Conservation (phyloP, 225 moss, liverwort and hornwort genomes). For the Sphagnum contortum region DNA sequence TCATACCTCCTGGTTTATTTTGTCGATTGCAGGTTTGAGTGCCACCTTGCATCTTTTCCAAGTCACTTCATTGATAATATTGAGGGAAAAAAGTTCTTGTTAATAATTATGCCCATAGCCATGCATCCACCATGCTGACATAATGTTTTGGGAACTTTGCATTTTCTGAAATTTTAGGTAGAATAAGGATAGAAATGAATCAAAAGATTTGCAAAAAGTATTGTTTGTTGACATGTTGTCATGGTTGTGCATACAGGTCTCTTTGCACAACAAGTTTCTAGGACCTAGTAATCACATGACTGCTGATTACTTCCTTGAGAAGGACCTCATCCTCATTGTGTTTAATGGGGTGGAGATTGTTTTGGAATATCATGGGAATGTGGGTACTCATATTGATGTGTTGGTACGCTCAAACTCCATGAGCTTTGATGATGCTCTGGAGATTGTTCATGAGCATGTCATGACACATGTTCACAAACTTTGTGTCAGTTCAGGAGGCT, state of each 20-base stretch:
- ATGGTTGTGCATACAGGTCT: neutral
- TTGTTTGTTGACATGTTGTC: too few species aligned
- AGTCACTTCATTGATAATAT: too few species aligned
- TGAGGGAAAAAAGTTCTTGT: too few species aligned
- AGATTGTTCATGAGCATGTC: slow-evolving; percentile 1
- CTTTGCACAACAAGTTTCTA: neutral
- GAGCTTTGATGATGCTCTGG: neutral
- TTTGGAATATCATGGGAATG: neutral
- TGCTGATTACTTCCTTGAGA: neutral
- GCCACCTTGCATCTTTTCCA: neutral
- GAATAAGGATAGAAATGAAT: too few species aligned
- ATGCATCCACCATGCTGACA: too few species aligned
- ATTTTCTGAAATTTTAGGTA: too few species aligned
- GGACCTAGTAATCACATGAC: neutral
- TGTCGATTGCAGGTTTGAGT: neutral
- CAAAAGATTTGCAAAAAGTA: too few species aligned
- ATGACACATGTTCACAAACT: neutral
- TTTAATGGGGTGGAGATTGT: neutral
- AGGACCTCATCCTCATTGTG: neutral
- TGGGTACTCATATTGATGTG: slow-evolving; percentile 2
- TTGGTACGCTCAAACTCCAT: neutral
- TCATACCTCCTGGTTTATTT: slow-evolving; percentile 4
- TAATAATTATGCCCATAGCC: too few species aligned
- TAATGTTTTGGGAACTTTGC: too few species aligned
- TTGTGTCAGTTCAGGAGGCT: neutral